Conservation (phyloP, 257 asterid species). For the Gynochthodes officinalis region DNA sequence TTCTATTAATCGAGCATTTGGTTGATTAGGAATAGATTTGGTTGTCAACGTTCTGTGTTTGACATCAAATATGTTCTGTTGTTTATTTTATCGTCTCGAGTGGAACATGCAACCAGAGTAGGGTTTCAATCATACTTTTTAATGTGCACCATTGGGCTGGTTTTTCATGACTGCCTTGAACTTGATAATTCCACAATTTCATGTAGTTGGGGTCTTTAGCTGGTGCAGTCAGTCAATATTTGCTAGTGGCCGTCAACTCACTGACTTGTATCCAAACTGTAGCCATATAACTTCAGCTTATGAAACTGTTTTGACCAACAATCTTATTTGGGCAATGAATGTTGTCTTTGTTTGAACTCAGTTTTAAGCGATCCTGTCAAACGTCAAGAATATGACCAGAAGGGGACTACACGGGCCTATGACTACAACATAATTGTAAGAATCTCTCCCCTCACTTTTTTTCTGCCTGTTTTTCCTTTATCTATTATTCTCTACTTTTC, state of each 20-base stretch:
- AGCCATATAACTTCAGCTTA: not conserved
- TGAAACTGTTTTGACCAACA: not conserved
- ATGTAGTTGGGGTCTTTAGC: not conserved
- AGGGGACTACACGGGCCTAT: conserved; percentile 58
- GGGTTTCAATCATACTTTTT: not conserved
- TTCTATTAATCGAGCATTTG: not conserved
- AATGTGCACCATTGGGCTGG: not conserved
- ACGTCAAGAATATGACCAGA: conserved; percentile 80
- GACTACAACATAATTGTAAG: conserved; percentile 67
- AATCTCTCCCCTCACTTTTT: not conserved
- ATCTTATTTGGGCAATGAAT: not conserved
- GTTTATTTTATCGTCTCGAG: not conserved
- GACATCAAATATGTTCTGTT: not conserved
- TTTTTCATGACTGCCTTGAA: not conserved
- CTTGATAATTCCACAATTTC: not conserved
- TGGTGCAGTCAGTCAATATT: not conserved
- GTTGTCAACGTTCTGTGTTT: not conserved
- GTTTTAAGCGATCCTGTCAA: conserved; percentile 86
- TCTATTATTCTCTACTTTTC: not conserved
- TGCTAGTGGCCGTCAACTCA: not conserved
- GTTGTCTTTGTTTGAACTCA: conserved; percentile 32
- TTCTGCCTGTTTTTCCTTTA: conserved; percentile 10
- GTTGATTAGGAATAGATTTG: not conserved
- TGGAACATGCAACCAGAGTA: not conserved
- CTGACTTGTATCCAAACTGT: not conserved